Evolutionary conservation across 2,329 filamentous ascomycete species (phyloP).

Genomic region (Clonostachys solani): DNA sequence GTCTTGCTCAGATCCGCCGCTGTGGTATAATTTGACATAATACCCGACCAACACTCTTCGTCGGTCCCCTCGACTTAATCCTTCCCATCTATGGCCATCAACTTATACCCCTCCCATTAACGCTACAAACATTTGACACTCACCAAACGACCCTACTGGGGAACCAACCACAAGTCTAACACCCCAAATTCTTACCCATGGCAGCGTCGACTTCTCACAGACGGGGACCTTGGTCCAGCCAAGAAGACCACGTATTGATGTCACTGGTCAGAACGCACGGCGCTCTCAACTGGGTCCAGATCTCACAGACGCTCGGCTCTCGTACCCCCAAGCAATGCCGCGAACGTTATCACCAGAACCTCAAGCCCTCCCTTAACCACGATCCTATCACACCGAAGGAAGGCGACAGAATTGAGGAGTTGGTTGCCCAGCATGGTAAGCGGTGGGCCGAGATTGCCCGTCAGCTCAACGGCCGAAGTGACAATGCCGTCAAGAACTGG

Average conservation of each 20-base stretch:
- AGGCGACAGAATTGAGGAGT: constrained; percentile 67
- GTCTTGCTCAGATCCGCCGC: too few relatives aligned
- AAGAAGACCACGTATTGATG: constrained; percentile 69
- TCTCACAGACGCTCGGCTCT: constrained; percentile 69
- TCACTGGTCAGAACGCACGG: constrained; percentile 68
- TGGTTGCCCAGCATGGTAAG: constrained; percentile 77
- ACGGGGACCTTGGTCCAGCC: constrained; percentile 78
- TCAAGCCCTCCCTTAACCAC: constrained; percentile 73
- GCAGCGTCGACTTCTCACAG: constrained; percentile 9
- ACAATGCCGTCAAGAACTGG: constrained; percentile 98
- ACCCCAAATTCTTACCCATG: too few relatives aligned
- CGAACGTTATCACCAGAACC: constrained; percentile 90
- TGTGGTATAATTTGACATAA: too few relatives aligned
- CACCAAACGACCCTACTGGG: too few relatives aligned
- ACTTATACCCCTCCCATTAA: too few relatives aligned
- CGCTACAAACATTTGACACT: too few relatives aligned
- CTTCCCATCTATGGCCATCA: too few relatives aligned
- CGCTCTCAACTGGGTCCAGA: constrained; percentile 85
- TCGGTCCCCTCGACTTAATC: too few relatives aligned
- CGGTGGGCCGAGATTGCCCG: constrained; percentile 92
- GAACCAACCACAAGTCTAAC: too few relatives aligned
- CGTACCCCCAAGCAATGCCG: constrained; percentile 92
- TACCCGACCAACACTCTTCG: too few relatives aligned
- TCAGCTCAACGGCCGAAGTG: constrained; percentile 75
- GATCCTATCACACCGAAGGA: constrained; percentile 69